Evolutionary conservation across 2,329 filamentous ascomycete genomes (phyloP), one percentile per base, ranked within the genome.

Genomic region (Xylaria sp.): DNA sequence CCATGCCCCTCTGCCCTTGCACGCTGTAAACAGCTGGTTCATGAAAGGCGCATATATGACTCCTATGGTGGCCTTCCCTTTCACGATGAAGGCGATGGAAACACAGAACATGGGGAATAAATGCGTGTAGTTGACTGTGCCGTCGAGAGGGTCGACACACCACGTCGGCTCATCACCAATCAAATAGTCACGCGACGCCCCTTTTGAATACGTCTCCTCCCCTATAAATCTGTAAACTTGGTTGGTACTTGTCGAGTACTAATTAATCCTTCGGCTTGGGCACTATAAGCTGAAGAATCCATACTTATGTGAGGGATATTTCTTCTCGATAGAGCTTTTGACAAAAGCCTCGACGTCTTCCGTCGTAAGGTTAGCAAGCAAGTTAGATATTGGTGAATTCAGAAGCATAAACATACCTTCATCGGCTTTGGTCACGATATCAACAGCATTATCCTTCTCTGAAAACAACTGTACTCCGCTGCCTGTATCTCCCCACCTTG

Each of bases 51-150:
- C 91, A 74, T 91, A 88, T 75, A 94, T 90, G 54, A 93, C 86
- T 23, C 92, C 92, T 60, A 94, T 87, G 1, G 90, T 79, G 2
- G 92, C 90, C 32, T 82, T 79, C 6, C 86, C 84, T 21, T 85
- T 79, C 63, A 92, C 76, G 27, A 91, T 83, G 75, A 94, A 90
- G 58, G 85, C 91, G 75, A 94, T 93, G 42, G 90, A 92, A 51
- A 94, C 90, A 79, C 92, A 94, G 81, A 92, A 93, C 89, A 93
- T 93, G 67, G 91, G 91, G 76, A 93, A 93, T 5, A 93, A 85
- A 78, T 94, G 92, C 35, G 91, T 92, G 81, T 92, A 94, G 82
- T 94, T 94, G 68, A 94, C 91, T 2, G 92, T 94, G 82, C 91
- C 91, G 75, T 94, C 92, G 32, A 94, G 84, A 10, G 92, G 92